These are phyloP conservation scores for Xylariaceae sp. DNA, from an alignment of 2,329 filamentous ascomycete species.

Conservation along the genomic window DNA sequence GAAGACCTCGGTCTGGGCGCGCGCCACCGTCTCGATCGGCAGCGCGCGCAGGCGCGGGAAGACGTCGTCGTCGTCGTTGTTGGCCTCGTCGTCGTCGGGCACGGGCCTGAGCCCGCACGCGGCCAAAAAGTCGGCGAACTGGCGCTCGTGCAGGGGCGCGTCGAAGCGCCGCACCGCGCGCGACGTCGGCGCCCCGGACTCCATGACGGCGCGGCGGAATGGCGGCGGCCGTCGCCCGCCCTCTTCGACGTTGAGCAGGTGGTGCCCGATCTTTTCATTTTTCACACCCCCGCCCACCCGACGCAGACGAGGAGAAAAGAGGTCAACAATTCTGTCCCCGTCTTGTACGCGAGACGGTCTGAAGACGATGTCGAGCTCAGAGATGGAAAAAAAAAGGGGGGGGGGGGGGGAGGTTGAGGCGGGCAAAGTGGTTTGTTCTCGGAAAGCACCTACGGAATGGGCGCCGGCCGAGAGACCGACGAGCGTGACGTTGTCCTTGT, in stretches of 20 bases:
- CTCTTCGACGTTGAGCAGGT: conserved; percentile 37
- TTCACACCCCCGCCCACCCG: too few species aligned
- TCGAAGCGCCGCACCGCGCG: conserved; percentile 31
- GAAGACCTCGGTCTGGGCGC: conserved; percentile 28
- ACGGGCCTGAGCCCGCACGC: too few species aligned
- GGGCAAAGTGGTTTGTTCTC: too few species aligned
- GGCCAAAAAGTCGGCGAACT: conserved; percentile 38
- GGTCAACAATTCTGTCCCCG: too few species aligned
- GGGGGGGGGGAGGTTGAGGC: too few species aligned
- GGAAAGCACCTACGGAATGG: conserved; percentile 42
- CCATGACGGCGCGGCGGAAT: conserved; percentile 30
- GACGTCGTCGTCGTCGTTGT: too few species aligned
- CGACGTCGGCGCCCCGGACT: conserved; percentile 32
- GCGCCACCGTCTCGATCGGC: conserved; percentile 20
- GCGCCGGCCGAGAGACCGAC: conserved; percentile 43
- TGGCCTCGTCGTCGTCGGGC: too few species aligned
- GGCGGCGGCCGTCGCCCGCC: conserved; percentile 20
- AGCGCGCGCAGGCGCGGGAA: conserved; percentile 36
- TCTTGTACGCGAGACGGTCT: too few species aligned
- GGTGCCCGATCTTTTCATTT: conserved; percentile 49
- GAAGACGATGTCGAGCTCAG: too few species aligned
- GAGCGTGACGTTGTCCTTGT: conserved; percentile 39
- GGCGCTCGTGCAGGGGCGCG: conserved; percentile 40
- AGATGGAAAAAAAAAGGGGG: too few species aligned
- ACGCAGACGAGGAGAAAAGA: too few species aligned